Conservation (phyloP, 768 basidiomycete genomes). For the Mycena epipterygia region DNA sequence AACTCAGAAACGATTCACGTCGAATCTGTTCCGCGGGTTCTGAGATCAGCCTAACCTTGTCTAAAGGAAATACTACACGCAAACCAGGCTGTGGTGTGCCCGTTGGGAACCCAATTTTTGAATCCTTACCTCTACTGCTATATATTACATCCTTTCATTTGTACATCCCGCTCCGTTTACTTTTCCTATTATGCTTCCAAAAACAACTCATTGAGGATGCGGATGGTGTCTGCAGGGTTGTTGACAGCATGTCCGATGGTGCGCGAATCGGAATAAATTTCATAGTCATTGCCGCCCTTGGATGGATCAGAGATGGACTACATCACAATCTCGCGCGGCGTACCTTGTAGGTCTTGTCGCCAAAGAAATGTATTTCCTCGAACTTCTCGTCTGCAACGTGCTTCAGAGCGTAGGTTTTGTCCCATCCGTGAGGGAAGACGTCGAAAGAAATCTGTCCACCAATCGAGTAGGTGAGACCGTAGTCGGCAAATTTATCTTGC, state of each 20-base stretch:
- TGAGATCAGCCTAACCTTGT: too few relatives aligned
- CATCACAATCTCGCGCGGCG: not conserved
- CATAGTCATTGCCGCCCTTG: constrained; percentile 97
- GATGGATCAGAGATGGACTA: not conserved
- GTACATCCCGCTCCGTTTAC: too few relatives aligned
- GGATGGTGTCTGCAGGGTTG: constrained; percentile 82
- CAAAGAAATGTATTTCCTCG: constrained; percentile 98
- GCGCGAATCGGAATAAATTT: constrained; percentile 85
- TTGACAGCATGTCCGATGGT: constrained; percentile 91
- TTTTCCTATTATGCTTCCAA: constrained; percentile 42
- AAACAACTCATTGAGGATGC: constrained; percentile 79
- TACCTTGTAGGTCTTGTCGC: constrained; percentile 90
- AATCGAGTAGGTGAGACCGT: constrained; percentile 90
- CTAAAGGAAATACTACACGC: too few relatives aligned
- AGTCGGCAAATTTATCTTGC: constrained; percentile 85
- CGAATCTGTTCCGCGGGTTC: too few relatives aligned
- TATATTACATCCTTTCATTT: too few relatives aligned
- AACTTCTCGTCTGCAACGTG: constrained; percentile 90
- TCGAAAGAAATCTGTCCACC: constrained; percentile 99
- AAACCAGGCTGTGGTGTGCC: too few relatives aligned
- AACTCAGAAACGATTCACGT: too few relatives aligned
- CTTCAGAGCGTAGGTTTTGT: constrained; percentile 92
- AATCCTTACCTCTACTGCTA: too few relatives aligned
- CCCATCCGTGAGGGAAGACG: constrained; percentile 93
- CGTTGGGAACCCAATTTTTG: too few relatives aligned